phyloP scores from a whole-genome alignment of 1,284 basidiomycete genomes.

The Malassezia vespertilionis region DNA sequence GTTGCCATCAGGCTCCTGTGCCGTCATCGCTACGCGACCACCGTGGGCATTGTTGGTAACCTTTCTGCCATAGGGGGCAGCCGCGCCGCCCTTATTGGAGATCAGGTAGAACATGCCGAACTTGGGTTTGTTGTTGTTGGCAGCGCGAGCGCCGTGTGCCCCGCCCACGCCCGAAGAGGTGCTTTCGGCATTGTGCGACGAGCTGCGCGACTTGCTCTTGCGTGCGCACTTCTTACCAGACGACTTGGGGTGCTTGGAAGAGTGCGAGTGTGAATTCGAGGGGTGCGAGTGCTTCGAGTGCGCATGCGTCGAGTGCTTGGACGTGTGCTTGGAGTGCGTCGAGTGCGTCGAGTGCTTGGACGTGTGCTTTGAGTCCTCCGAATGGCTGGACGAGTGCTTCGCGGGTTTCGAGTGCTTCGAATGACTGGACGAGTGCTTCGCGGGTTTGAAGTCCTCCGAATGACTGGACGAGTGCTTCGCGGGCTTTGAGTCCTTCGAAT shows the following conservation, averaged over 20 bases:
- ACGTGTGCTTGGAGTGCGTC: neutral
- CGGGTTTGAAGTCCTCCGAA: neutral
- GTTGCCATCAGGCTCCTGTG: constrained; percentile 14
- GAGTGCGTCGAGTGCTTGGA: constrained; percentile 1
- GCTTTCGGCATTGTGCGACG: neutral
- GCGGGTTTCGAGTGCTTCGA: neutral
- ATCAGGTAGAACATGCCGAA: neutral
- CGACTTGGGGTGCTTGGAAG: no score
- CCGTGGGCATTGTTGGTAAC: neutral
- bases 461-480: constrained; percentile 3
- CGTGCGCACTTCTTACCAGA: no score
- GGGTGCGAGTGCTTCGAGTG: neutral
- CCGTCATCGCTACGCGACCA: constrained; percentile 1
- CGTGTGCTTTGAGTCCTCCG: neutral
- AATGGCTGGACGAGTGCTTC: neutral
- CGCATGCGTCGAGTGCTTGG: neutral
- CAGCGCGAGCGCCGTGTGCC: no score
- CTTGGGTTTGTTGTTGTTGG: no score
- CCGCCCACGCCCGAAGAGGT: no score
- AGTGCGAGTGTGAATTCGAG: no score
- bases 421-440: neutral
- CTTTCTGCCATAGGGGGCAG: constrained; percentile 3
- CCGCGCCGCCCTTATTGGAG: neutral
- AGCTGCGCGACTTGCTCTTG: no score
- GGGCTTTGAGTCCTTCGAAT: neutral